Percentiles rank a stretch among this genome's conserved stretches.
Conservation (phyloP, 768 basidiomycete species). For the Lentinula edodes region DNA sequence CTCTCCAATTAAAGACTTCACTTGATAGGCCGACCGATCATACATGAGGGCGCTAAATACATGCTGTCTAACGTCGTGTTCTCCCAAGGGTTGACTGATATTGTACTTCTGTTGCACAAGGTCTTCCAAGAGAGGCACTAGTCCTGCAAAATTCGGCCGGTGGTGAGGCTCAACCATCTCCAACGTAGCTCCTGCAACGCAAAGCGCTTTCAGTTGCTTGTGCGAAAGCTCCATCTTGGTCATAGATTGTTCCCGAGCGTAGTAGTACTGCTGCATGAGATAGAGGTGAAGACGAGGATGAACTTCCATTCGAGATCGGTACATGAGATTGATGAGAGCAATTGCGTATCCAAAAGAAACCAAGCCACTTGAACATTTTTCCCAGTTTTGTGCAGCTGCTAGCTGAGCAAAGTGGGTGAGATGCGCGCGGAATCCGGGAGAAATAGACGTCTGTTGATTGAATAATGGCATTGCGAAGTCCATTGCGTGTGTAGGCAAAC, state of each 20-base stretch:
- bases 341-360: not conserved
- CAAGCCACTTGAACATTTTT: not conserved
- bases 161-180: not conserved
- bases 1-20: constrained; percentile 1
- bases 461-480: not conserved
- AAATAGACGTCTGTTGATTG: not conserved
- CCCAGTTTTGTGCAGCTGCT: not conserved
- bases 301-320: not conserved
- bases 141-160: constrained; percentile 15
- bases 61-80: not conserved
- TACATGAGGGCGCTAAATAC: not conserved
- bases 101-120: constrained; percentile 22
- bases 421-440: not conserved
- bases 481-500: not conserved
- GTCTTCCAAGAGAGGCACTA: constrained; percentile 38
- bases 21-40: not conserved
- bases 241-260: not conserved
- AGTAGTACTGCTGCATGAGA: not conserved
- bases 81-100: not conserved
- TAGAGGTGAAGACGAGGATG: not conserved
- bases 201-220: not conserved
- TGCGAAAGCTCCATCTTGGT: not conserved
- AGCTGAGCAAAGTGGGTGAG: not conserved
- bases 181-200: not conserved
- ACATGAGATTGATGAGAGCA: not conserved